Conservation (phyloP, 2,329 filamentous ascomycete species). For the Aspergillus sojae region DNA sequence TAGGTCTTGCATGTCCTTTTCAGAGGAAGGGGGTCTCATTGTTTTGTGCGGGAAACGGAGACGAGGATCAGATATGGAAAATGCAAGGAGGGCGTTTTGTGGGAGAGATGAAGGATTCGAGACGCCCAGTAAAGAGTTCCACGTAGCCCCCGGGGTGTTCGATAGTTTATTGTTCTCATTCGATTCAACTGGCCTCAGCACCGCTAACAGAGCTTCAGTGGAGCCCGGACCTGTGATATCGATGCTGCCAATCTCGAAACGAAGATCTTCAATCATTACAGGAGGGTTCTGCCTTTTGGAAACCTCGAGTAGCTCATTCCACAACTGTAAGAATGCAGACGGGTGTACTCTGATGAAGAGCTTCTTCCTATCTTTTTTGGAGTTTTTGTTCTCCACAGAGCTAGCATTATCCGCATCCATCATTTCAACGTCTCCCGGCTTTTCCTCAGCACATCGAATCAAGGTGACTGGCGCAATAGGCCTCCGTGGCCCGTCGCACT, state of each 20-base stretch:
- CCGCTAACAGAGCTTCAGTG: constrained; percentile 73
- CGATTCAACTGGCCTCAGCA: constrained; percentile 57
- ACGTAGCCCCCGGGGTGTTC: constrained; percentile 41
- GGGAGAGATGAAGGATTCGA: constrained; percentile 73
- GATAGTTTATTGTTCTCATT: constrained; percentile 22
- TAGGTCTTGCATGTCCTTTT: constrained; percentile 47
- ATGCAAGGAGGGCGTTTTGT: constrained; percentile 68
- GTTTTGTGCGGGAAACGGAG: constrained; percentile 73
- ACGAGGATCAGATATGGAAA: constrained; percentile 77
- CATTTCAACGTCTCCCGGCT: constrained; percentile 41
- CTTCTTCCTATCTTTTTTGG: constrained; percentile 49
- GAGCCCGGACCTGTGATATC: constrained; percentile 73
- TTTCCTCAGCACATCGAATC: constrained; percentile 67
- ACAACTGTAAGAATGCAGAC: constrained; percentile 68
- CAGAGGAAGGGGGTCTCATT: constrained; percentile 44
- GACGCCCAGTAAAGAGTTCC: constrained; percentile 52
- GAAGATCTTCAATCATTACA: constrained; percentile 65
- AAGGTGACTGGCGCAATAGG: constrained; percentile 73
- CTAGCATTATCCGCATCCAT: constrained; percentile 26
- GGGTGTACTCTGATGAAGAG: constrained; percentile 80
- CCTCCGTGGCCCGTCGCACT: constrained; percentile 55
- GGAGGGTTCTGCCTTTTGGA: constrained; percentile 65
- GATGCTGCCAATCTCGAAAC: constrained; percentile 74
- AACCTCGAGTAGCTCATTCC: constrained; percentile 61
- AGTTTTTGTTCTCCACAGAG: constrained; percentile 20